Evolutionary conservation across 352 stramenopile species (phyloP).

Genomic region (Phytophthora ohioensis): DNA sequence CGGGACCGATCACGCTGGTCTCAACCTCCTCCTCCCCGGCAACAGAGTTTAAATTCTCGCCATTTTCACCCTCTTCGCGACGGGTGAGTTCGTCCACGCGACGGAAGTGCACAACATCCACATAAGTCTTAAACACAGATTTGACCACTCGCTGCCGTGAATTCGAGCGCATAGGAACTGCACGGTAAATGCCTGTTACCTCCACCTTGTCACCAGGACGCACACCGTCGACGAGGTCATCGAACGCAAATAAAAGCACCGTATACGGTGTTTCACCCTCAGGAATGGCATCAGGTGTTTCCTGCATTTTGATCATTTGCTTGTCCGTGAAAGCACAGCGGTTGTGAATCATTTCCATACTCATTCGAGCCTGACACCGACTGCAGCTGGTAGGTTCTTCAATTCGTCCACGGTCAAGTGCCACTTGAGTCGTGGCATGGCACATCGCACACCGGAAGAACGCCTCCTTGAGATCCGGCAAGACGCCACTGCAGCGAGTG

Average conservation of each 20-base stretch:
- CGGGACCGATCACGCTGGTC: constrained; percentile 35
- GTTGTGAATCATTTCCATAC: constrained; percentile 98
- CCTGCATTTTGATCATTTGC: constrained; percentile 98
- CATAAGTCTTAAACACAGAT: constrained; percentile 98
- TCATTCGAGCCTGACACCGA: constrained; percentile 91
- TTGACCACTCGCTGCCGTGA: constrained; percentile 95
- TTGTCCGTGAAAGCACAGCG: constrained; percentile 98
- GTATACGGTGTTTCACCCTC: constrained; percentile 99
- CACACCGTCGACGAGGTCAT: constrained; percentile 98
- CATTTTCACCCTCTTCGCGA: constrained; percentile 49
- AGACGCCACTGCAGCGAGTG: constrained; percentile 95
- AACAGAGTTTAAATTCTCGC: constrained; percentile 19
- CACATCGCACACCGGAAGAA: constrained; percentile 98
- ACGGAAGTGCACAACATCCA: constrained; percentile 99
- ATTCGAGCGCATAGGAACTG: constrained; percentile 94
- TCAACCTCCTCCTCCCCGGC: constrained; percentile 25
- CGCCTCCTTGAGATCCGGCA: constrained; percentile 98
- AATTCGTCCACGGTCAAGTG: constrained; percentile 96
- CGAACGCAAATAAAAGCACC: constrained; percentile 98
- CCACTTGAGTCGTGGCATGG: constrained; percentile 89
- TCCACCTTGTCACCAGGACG: constrained; percentile 96
- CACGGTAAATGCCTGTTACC: constrained; percentile 98
- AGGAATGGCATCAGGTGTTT: constrained; percentile 98
- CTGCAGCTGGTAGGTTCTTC: constrained; percentile 94
- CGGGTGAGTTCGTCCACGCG: constrained; percentile 86